Base-by-base conservation (phyloP, 2,329 filamentous ascomycete genomes). In the Penicillium verrucosum region DNA sequence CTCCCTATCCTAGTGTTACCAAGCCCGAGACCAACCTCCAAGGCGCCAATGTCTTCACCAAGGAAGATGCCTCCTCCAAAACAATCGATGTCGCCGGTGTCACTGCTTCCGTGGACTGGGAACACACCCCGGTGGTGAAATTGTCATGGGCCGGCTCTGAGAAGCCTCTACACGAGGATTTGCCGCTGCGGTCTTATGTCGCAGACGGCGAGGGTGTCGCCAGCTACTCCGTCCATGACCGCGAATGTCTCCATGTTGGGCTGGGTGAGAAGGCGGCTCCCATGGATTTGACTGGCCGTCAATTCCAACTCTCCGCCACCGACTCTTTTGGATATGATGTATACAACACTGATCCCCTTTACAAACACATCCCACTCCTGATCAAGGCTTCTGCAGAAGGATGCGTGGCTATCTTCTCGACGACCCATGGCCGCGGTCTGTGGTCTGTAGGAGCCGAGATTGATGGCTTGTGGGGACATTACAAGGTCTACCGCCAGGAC, bases 281-380 rank as follows among this genome's bases (percentile, higher is more conserved):
- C 0, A 89, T 90, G 85, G 84, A 90, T 65, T 78, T 91, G 1
- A 85, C 81, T 0, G 86, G 85, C 32, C 80, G 88, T 0, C 78
- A 82, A 27, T 90, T 90, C 68, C 80, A 81, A 27, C 76, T 90
- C 14, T 85, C 86, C 0, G 86, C 85, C 2, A 89, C 85, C 0
- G 88, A 90, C 70, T 87, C 83, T 37, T 90, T 90, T 63, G 86
- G 88, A 2, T 90, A 91, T 66, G 87, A 90, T 63, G 82, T 85
- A 4, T 85, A 89, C 67, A 81, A 81, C 10, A 88, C 86, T 3
- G 87, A 90, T 68, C 88, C 88, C 0, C 77, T 90, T 52, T 90
- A 90, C 75, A 90, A 91, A 73, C 85, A 90, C 65, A 88, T 90
- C 38, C 88, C 88, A 0, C 78, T 90, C 0, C 76, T 91, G 29